phyloP scores from a whole-genome alignment of 495 filamentous ascomycete genomes.

The Platismatia glauca region DNA sequence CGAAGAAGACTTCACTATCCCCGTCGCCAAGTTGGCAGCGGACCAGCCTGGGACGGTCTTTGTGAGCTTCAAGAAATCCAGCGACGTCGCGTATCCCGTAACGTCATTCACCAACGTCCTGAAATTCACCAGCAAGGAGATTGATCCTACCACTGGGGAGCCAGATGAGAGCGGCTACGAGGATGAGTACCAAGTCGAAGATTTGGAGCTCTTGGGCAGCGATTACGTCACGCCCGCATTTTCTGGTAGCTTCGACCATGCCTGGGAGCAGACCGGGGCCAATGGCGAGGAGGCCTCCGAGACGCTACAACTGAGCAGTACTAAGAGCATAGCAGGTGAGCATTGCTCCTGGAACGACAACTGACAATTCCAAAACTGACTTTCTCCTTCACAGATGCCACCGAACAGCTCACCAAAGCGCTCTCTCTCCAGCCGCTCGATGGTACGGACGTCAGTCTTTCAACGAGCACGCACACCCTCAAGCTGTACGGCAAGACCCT shows the following conservation, averaged over 20 bases:
- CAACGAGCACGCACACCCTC: constrained; percentile 81
- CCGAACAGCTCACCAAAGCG: constrained; percentile 76
- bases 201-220: constrained; percentile 81
- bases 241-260: constrained; percentile 86
- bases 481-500: constrained; percentile 96
- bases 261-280: constrained; percentile 93
- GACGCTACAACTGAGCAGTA: constrained; percentile 78
- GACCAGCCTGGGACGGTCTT: constrained; percentile 88
- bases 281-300: constrained; percentile 83
- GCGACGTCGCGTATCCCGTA: constrained; percentile 53
- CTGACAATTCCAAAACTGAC: constrained; percentile 30
- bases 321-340: constrained; percentile 90
- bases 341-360: constrained; percentile 14
- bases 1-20: constrained; percentile 90
- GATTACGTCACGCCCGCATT: constrained; percentile 93
- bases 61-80: constrained; percentile 81
- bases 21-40: constrained; percentile 66
- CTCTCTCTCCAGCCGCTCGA: constrained; percentile 91
- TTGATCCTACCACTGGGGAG: constrained; percentile 88
- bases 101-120: constrained; percentile 83
- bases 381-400: constrained; percentile 59
- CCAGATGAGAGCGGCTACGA: constrained; percentile 90
- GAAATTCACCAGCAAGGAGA: constrained; percentile 96
- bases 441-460: constrained; percentile 82
- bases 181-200: constrained; percentile 94